Evolutionary conservation across 2,329 filamentous ascomycete genomes (phyloP), one percentile per base, ranked within the genome.

Genomic region (Colletotrichum gloeosporioides): DNA sequence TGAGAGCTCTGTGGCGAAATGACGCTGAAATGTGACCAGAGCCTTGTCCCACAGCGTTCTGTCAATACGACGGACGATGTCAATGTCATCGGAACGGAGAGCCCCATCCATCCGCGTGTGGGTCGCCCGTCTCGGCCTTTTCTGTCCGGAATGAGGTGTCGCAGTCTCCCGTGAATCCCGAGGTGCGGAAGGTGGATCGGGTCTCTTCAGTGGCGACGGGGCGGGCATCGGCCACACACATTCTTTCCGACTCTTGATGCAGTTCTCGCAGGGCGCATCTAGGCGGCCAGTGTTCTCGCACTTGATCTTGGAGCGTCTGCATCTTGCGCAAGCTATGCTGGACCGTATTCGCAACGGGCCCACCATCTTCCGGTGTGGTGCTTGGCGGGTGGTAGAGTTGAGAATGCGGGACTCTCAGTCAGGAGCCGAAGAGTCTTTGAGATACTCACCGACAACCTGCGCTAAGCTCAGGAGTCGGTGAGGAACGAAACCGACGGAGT

Each of bases 281-380:
- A 72, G 92, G 15, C 92, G 92, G 77, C 91, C 90, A 85, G 49
- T 72, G 32, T 97, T 96, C 83, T 95, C 92, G 86, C 95, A 98
- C 85, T 96, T 96, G 82, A 96, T 95, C 86, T 97, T 98, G 82
- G 94, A 95, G 80, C 92, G 91, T 74, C 95, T 90, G 82, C 95
- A 96, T 78, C 92, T 90, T 77, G 91, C 88, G 84, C 95, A 96
- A 63, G 95, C 95, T 82, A 96, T 95, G 81, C 93, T 95, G 67
- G 94, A 95, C 79, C 95, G 90, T 90, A 95, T 93, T 44, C 88
- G 88, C 8, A 39, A 22, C 39, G 32, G 85, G 83, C 73, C 87
- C 86, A 65, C 49, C 80, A 83, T 83, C 25, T 27, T 72, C 22
- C n/a, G n/a, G n/a, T 25, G 2, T 22, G 13, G 32, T 62, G 59